Evolutionary conservation across 1,284 basidiomycete species (phyloP), one percentile per base, ranked within the genome.

Genomic region (Trametes sp.): DNA sequence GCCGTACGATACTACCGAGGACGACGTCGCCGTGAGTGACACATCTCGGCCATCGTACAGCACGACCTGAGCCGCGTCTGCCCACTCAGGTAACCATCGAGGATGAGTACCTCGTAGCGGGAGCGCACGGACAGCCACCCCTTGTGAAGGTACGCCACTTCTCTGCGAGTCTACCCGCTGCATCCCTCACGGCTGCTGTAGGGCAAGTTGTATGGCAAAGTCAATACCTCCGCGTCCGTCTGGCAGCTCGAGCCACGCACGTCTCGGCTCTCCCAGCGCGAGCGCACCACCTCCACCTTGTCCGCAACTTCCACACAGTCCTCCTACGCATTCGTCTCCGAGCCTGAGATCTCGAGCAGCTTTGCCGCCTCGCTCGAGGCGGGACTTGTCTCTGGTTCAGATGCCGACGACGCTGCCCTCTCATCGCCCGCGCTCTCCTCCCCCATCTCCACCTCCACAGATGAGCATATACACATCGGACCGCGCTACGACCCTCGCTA

Each of bases 351-450:
- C 55, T 90, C 90, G 7, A 92, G 89, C 75, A 90, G 87, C 73
- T 92, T 93, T 67, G 88, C 89, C 2, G 90, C 88, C 8, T 93
- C 91, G 23, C 80, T 92, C 5, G 91, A 90, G 69, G 89, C 87
- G 66, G 87, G 80, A 5, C 86, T 86, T 33, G 81, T 81, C 11
- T 92, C 91, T 9, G 63, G 66, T 13, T 67, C 66, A 5, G 90
- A 93, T 57, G 79, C 80, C 9, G 90, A 92, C 59, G 89, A 92
- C 61, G 72, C 75, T 8, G 73, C 75, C 57, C 71, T 81, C 9
- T 75, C 82, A 10, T 87, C 86, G 24, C 85, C 88, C 0, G 83
- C 81, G 0, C 73, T 87, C 24, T 85, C 85, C 2, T 90, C 89
- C 1, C 87, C 88, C 4, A 79, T 79, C 42, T 81, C 85, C 2